Base-by-base conservation (phyloP, 2,329 filamentous ascomycete species). In the Sporothrix phasma region DNA sequence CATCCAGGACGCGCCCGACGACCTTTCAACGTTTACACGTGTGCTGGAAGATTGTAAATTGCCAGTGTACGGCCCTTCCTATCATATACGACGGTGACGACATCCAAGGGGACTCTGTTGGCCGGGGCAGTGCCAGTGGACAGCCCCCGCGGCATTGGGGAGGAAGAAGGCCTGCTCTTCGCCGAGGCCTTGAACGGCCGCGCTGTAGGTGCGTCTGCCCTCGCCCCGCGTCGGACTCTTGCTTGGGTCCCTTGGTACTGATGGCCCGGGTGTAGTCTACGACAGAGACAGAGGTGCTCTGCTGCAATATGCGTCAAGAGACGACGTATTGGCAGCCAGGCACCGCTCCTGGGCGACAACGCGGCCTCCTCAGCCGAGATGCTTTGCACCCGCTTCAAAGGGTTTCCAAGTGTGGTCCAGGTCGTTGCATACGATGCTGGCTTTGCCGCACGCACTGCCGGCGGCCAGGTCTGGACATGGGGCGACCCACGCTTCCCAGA, bases 401-500 rank as follows among this genome's bases (percentile, higher is more conserved):
- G 65, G 6, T 66, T 73, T 51, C 31, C 31, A 3, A 51, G 61
- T 1, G 70, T 80, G 22, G 69, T 69, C 22, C 78, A 83, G 63
- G 69, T 82, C 1, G 76, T 73, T 19, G 75, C 80, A 17, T 83
- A 78, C 68, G 77, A 80, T 49, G 74, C 78, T 0, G 81, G 81
- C 1, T 83, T 83, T 68, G 74, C 76, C 4, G 75, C 79, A 15
- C 72, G 84, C 6, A 72, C 78, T 1, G 63, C 75, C 0, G 70
- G 76, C 11, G 79, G 77, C n/a, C 70, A 72, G 1, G 80, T 84
- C 29, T 78, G 75, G 67, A 81, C 80, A 0, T 77, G 80, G 71
- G 86, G 86, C 7, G 86, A 89, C 68, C 74, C 78, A 54, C 80
- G 86, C 17, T 87, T 84, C 68, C 73, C 75, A 31, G 75, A 78